A percentile compares a stretch with the other conserved stretches of the same genome.
Conservation (phyloP, 2,329 filamentous ascomycete species). For the Biscogniauxia mediterranea region DNA sequence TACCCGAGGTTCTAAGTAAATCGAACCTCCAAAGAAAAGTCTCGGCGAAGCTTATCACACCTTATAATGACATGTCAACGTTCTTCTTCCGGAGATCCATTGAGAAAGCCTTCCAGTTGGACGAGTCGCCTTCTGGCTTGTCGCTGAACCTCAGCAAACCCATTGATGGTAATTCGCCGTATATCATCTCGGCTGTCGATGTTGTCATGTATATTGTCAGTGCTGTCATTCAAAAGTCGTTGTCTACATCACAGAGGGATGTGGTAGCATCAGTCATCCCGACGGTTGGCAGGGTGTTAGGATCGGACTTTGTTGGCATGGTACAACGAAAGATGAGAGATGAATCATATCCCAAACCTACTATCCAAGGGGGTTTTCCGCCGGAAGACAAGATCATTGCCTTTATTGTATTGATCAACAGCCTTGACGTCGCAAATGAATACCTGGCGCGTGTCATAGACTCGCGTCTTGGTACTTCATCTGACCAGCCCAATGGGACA, state of each 20-base stretch:
- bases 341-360: conserved; percentile 82
- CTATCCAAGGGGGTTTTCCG: conserved; percentile 75
- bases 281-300: conserved; percentile 74
- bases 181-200: conserved; percentile 92
- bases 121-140: conserved; percentile 80
- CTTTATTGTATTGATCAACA: conserved; percentile 94
- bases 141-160: conserved; percentile 71
- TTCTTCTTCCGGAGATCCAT: conserved; percentile 97
- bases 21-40: conserved; percentile 83
- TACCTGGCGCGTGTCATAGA: conserved; percentile 86
- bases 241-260: conserved; percentile 80
- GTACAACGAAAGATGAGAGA: conserved; percentile 97
- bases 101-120: conserved; percentile 95
- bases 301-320: conserved; percentile 93
- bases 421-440: conserved; percentile 86
- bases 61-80: conserved; percentile 89
- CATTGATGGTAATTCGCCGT: conserved; percentile 76
- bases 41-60: conserved; percentile 66
- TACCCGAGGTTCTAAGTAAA: conserved; percentile 73
- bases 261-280: conserved; percentile 78
- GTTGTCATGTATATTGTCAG: conserved; percentile 99
- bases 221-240: conserved; percentile 79
- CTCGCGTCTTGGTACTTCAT: conserved; percentile 54
- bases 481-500: conserved; percentile 35
- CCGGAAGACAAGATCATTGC: conserved; percentile 85